Base-by-base conservation (phyloP, 768 basidiomycete genomes). In the Podaxis rugospora region DNA sequence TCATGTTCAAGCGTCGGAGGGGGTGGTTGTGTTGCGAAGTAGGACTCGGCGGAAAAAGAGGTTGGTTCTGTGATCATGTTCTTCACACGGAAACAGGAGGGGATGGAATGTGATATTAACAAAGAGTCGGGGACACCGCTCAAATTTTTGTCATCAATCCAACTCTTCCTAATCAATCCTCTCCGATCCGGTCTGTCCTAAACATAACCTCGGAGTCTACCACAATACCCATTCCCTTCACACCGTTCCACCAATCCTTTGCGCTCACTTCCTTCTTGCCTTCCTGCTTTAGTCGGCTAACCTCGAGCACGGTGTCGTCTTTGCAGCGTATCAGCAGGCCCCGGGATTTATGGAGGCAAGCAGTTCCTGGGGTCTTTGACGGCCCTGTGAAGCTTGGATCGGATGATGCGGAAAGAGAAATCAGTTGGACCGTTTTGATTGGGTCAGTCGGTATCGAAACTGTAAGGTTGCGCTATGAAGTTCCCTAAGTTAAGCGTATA, bases 11-110 rank as follows among this genome's bases (percentile, higher is more conserved):
- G 83, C 6, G 81, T 80, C 1, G 84, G 68, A 1, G 97, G 97
- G 7, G 88, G 86, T 16, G 80, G 80, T 67, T 99, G 95, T 0
- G 92, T 93, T 54, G 84, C 86, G 69, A 97, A 99, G 77, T 98
- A 98, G 2, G 81, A 79, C 64, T 95, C 92, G 25, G 95, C 90
- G 14, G 92, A 94, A 76, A 96, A 95, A 5, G 78, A 72, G 28
- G 75, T 73, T 46, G 75, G 70, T 63, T 74, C 72, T 14, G 72
- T 67, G 23, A 68, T 68, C 73, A 73, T 75, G 18, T 36, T 35
- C 23, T 53, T 54, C 39, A 51, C 54, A 42, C 39, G 42, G 13
- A 23, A 39, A 51, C 53, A 51, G 55, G 49, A 28, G 39, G 21
- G 37, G 23, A 51, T 39, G 23, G 32, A 14, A n/a, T 59, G 25